Conservation (phyloP, 768 basidiomycete species). For the Dictyophora rubrovolvata region DNA sequence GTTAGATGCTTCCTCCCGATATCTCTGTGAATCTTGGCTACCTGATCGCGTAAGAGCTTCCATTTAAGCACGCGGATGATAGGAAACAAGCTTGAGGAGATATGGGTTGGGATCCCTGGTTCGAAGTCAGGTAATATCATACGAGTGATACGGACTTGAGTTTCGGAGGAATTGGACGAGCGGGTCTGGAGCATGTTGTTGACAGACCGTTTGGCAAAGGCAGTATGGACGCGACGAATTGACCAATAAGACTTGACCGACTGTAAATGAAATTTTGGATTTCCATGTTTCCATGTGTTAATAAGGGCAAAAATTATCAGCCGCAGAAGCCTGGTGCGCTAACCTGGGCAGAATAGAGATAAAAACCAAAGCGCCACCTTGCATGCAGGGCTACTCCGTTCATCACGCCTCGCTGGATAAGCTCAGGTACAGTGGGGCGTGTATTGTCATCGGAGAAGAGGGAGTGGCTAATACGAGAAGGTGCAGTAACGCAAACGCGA, state of each 20-base stretch:
- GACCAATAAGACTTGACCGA: conserved; percentile 60
- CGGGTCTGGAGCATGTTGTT: conserved; percentile 45
- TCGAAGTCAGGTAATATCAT: conserved; percentile 53
- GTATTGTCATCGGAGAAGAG: conserved; percentile 48
- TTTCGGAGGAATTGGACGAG: conserved; percentile 25
- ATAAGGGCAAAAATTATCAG: conserved; percentile 1
- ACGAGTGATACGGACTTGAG: conserved; percentile 33
- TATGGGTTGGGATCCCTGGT: conserved; percentile 35
- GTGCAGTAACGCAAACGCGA: conserved; percentile 50
- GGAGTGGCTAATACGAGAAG: conserved; percentile 57
- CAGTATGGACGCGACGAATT: conserved; percentile 41
- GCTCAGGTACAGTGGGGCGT: conserved; percentile 55
- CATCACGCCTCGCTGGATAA: conserved; percentile 62
- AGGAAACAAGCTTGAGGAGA: conserved; percentile 55
- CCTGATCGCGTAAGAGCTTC: conserved; percentile 52
- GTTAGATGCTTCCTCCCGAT: conserved; percentile 28
- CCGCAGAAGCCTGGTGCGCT: conserved; percentile 16
- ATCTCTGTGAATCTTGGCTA: conserved; percentile 48
- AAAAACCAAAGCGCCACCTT: conserved; percentile 54
- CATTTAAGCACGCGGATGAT: conserved; percentile 60
- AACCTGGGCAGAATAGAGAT: conserved; percentile 55
- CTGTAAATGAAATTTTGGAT: conserved; percentile 24
- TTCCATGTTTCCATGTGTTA: conserved; percentile 8
- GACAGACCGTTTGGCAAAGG: conserved; percentile 41
- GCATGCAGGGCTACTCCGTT: conserved; percentile 57